Evolutionary conservation across 2,329 filamentous ascomycete species (phyloP), one percentile per base, ranked within the genome.

Genomic region (Davidsoniella australis): DNA sequence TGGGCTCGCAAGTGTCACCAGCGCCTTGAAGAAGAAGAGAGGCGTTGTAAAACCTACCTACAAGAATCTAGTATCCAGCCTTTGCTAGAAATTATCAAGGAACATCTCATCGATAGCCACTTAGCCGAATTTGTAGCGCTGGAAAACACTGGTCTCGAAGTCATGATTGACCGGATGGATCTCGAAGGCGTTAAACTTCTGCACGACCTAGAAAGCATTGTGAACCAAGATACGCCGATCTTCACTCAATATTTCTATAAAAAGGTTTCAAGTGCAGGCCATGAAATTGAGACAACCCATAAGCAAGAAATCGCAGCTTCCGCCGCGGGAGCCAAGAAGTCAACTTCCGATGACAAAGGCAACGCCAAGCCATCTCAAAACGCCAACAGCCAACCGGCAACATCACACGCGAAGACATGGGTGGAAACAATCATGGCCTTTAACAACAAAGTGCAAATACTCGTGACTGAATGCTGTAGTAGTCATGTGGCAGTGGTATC

Each of bases 81-180:
- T 59, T 84, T 94, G 18, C 73, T 78, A 18, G 66, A 69, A 4
- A 82, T 95, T 0, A 76, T 98, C 2, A 87, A 96, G 55, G 67
- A 81, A 36, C 78, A 89, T 61, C 67, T 98, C 47, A 88, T 98
- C 45, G 69, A 71, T 40, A 73, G 76, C 41, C 84, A 91, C 56
- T 75, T 96, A 51, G 69, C 76, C 18, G 86, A 93, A 14, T 82
- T 98, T 48, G 73, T 96, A 53, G 77, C 80, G 45, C 78, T 95
- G 64, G 86, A 95, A 57, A 76, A 76, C 5, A 94, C 82, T 54
- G 91, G 91, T 0, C 73, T 95, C 40, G 78, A 75, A 55, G 79
- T 79, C 60, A 96, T 98, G 89, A 78, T 96, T 45, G 85, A 94
- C 62, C 88, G 94, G 57, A 83, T 95, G 62, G 78, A 82, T 55